phyloP scores from a whole-genome alignment of 2,329 filamentous ascomycete species.

The Fusarium nurragi region DNA sequence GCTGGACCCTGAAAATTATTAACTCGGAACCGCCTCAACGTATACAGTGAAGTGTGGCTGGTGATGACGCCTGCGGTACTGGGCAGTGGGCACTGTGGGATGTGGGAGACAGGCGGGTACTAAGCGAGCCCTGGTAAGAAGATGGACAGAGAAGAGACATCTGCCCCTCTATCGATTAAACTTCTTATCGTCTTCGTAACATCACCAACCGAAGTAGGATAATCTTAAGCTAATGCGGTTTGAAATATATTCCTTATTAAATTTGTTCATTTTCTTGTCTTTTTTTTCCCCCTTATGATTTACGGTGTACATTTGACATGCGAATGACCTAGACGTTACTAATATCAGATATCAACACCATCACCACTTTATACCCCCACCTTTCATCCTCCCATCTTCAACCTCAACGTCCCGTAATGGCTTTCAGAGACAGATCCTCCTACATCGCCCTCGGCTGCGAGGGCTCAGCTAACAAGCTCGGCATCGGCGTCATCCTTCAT shows the following conservation, averaged over 20 bases:
- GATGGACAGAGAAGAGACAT: neutral
- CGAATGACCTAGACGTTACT: neutral
- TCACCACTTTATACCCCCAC: conserved; percentile 22
- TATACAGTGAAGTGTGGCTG: conserved; percentile 21
- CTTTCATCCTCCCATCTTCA: conserved; percentile 19
- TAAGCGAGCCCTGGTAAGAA: conserved; percentile 22
- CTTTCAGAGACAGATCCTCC: conserved; percentile 48
- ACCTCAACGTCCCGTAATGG: conserved; percentile 18
- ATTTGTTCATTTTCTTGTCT: rapidly evolving
- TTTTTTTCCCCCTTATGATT: neutral
- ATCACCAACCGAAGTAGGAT: neutral
- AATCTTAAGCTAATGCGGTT: neutral
- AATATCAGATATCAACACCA: conserved; percentile 5
- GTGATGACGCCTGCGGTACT: conserved; percentile 27
- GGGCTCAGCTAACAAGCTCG: conserved; percentile 97
- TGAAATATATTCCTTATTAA: neutral
- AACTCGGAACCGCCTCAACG: conserved; percentile 17
- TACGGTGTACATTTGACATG: neutral
- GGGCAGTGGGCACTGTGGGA: conserved; percentile 1
- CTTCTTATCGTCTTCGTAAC: conserved; percentile 18
- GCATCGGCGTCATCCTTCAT: conserved; percentile 91
- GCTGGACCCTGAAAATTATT: conserved; percentile 25
- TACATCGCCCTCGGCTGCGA: conserved; percentile 73
- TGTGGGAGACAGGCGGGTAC: neutral
- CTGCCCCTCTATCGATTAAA: conserved; percentile 33